A percentile compares a stretch with the other conserved stretches of the same genome.
Evolutionary conservation across 306 rosid species (phyloP).

Genomic region (Quercus ilex): DNA sequence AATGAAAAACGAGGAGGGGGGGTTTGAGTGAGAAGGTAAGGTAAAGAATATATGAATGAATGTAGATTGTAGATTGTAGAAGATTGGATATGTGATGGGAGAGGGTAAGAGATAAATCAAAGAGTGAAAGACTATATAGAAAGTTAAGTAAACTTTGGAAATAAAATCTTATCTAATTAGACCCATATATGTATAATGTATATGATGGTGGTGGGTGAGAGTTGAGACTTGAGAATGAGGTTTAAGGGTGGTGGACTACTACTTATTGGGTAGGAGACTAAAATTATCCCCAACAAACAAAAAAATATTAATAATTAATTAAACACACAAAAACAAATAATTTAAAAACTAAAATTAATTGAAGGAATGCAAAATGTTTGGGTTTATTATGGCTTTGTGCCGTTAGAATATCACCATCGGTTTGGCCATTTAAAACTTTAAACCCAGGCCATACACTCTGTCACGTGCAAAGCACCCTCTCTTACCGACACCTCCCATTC

Average conservation of each 20-base stretch:
- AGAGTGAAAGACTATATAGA: neutral
- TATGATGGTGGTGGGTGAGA: constrained; percentile 2
- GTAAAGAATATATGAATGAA: constrained; percentile 61
- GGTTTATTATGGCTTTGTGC: neutral
- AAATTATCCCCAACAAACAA: neutral
- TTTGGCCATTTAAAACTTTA: constrained; percentile 32
- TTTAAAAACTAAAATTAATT: neutral
- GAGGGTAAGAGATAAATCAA: neutral
- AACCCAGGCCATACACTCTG: constrained; percentile 19
- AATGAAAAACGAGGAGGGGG: constrained; percentile 5
- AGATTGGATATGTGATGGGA: constrained; percentile 16
- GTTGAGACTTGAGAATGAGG: constrained; percentile 4
- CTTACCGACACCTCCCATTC: constrained; percentile 44
- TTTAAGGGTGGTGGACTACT: constrained; percentile 6
- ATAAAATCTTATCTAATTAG: neutral
- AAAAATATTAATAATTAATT: neutral
- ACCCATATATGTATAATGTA: too few relatives aligned
- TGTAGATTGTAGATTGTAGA: neutral
- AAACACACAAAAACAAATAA: neutral
- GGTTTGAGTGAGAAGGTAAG: constrained; percentile 59
- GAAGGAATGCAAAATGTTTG: neutral
- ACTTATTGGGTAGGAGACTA: neutral
- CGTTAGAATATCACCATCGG: constrained; percentile 49
- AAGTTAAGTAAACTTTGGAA: neutral
- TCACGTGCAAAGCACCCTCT: constrained; percentile 25